A percentile compares a stretch with the other conserved stretches of the same genome.
phyloP scores from a whole-genome alignment of 2,329 filamentous ascomycete species.

The Fonsecaea monophora region DNA sequence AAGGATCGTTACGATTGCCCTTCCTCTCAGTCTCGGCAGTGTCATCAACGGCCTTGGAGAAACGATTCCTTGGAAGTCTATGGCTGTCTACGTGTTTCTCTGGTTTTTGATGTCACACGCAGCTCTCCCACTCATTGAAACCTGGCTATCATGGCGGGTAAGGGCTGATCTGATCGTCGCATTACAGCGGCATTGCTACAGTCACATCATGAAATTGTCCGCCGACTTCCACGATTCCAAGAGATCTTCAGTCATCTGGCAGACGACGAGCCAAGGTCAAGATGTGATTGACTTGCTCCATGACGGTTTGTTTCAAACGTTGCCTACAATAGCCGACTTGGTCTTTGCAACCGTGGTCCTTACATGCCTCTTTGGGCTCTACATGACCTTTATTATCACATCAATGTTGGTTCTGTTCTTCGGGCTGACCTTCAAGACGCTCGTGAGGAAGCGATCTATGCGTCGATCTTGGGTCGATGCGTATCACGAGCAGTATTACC shows the following conservation, averaged over 20 bases:
- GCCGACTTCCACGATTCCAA: conserved; percentile 74
- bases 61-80: conserved; percentile 61
- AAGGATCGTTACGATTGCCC: conserved; percentile 76
- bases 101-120: conserved; percentile 59
- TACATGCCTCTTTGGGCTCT: conserved; percentile 67
- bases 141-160: conserved; percentile 61
- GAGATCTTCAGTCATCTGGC: conserved; percentile 68
- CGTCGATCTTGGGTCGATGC: conserved; percentile 50
- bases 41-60: conserved; percentile 72
- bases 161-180: conserved; percentile 64
- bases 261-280: conserved; percentile 68
- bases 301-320: conserved; percentile 64
- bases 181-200: conserved; percentile 67
- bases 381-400: conserved; percentile 61
- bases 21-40: conserved; percentile 81
- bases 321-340: conserved; percentile 67
- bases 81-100: conserved; percentile 59
- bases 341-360: conserved; percentile 66
- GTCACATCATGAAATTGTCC: conserved; percentile 71
- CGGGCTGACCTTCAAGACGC: conserved; percentile 54
- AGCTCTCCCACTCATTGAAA: conserved; percentile 59
- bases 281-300: conserved; percentile 67
- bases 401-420: conserved; percentile 59
- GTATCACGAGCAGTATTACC: conserved; percentile 58
- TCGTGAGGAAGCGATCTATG: conserved; percentile 50